Conservation (phyloP, 202 grass and related monocot genomes). For the Cymbopogon flexuosus region DNA sequence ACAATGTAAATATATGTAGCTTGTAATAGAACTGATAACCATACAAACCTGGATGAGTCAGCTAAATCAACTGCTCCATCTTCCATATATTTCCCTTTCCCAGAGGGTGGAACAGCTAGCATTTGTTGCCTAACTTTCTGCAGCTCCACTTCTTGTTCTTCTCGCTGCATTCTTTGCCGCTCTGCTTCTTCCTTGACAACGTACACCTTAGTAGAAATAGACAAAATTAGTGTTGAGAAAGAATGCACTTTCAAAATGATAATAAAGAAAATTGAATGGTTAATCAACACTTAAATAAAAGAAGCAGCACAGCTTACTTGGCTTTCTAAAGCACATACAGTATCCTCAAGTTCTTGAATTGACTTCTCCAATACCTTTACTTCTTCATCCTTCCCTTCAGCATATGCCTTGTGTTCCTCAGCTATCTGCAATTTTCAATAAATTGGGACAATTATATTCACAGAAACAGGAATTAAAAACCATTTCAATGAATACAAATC, state of each 20-base stretch:
- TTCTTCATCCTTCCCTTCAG: slow-evolving; percentile 89
- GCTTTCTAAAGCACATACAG: slow-evolving; percentile 76
- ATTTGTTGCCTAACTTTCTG: slow-evolving; percentile 73
- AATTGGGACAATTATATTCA: slow-evolving; percentile 5
- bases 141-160: slow-evolving; percentile 73
- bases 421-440: slow-evolving; percentile 54
- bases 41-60: slow-evolving; percentile 42
- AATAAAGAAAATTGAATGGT: not conserved
- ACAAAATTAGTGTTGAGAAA: not conserved
- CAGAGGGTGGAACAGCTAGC: slow-evolving; percentile 38
- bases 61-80: slow-evolving; percentile 37
- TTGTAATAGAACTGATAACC: slow-evolving; percentile 22
- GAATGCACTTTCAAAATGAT: not conserved
- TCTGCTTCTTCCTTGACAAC: slow-evolving; percentile 74
- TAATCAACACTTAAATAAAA: slow-evolving; percentile 12
- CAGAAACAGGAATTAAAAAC: not conserved
- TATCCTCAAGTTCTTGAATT: slow-evolving; percentile 76
- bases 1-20: slow-evolving; percentile 5
- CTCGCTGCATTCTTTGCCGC: slow-evolving; percentile 62
- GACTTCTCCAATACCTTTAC: slow-evolving; percentile 83
- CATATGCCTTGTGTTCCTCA: slow-evolving; percentile 60
- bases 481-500: not conserved
- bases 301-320: slow-evolving; percentile 45
- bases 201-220: slow-evolving; percentile 49
- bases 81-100: slow-evolving; percentile 28